These are phyloP conservation scores for Hippophae tibetana DNA, from an alignment of 306 rosid species.

Conservation along the genomic window DNA sequence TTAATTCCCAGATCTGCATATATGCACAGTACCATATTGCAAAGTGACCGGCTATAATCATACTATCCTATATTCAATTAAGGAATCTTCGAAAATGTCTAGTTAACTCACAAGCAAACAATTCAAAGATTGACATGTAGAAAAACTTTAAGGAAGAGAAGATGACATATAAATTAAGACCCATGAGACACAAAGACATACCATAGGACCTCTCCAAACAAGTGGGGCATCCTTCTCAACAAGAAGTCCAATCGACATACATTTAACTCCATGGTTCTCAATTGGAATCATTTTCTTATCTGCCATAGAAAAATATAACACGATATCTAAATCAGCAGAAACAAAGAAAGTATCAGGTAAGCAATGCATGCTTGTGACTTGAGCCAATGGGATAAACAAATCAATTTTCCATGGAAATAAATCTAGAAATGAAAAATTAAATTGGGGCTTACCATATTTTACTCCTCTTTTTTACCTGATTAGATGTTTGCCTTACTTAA, in stretches of 20 bases:
- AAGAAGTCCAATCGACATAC: slow-evolving; percentile 94
- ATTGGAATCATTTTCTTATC: slow-evolving; percentile 90
- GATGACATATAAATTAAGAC: slow-evolving; percentile 8
- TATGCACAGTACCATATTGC: background rate
- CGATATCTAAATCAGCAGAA: background rate
- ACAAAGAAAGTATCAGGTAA: background rate
- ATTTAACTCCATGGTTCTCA: slow-evolving; percentile 80
- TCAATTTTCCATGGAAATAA: background rate
- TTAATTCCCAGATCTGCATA: no score
- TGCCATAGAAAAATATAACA: slow-evolving; percentile 29
- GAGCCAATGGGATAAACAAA: background rate
- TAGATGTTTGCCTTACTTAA: background rate
- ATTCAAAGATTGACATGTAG: background rate
- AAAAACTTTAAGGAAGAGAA: background rate
- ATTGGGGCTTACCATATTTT: background rate
- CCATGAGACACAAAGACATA: slow-evolving; percentile 23
- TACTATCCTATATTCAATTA: background rate
- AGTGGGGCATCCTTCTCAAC: slow-evolving; percentile 86
- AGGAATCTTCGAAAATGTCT: background rate
- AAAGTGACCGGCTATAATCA: background rate
- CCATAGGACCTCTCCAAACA: slow-evolving; percentile 99
- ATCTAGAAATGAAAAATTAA: background rate
- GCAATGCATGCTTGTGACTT: background rate
- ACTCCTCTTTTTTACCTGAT: background rate
- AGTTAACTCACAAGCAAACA: background rate